Evolutionary conservation across 73 alveolate genomes (phyloP).

Genomic region (Tetrahymena elliotti): DNA sequence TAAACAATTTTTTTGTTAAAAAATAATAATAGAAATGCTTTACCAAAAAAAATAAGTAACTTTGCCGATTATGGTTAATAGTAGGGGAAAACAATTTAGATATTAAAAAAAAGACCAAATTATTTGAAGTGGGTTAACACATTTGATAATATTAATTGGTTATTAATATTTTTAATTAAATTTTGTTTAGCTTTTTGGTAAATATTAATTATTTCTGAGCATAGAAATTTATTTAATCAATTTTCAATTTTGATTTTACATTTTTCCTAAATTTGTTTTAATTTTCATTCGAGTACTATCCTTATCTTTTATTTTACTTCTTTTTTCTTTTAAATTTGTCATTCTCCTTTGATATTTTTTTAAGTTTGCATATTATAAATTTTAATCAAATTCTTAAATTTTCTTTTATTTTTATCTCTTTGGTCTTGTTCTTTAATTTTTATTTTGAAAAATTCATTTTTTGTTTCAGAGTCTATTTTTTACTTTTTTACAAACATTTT

Average conservation of each 20-base stretch:
- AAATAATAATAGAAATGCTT: neutral
- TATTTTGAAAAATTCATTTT: no score
- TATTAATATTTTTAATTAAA: no score
- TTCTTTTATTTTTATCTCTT: no score
- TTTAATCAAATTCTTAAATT: no score
- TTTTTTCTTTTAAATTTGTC: neutral
- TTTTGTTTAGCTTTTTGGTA: neutral
- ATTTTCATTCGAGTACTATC: neutral
- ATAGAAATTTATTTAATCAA: no score
- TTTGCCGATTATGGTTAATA: neutral
- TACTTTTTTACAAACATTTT: no score
- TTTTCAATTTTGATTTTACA: neutral
- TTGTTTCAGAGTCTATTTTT: no score
- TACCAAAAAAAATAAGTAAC: neutral
- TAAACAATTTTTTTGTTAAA: no score
- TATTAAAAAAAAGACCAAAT: neutral
- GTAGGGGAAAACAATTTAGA: neutral
- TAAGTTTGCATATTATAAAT: neutral
- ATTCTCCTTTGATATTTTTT: neutral
- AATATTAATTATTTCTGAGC: neutral
- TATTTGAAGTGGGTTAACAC: neutral
- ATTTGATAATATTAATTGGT: neutral
- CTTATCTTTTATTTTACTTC: no score
- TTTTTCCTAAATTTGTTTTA: neutral
- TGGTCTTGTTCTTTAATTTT: no score